Evolutionary conservation across 495 filamentous ascomycete genomes (phyloP).

Genomic region (Aspergillus sclerotiicarbonarius): DNA sequence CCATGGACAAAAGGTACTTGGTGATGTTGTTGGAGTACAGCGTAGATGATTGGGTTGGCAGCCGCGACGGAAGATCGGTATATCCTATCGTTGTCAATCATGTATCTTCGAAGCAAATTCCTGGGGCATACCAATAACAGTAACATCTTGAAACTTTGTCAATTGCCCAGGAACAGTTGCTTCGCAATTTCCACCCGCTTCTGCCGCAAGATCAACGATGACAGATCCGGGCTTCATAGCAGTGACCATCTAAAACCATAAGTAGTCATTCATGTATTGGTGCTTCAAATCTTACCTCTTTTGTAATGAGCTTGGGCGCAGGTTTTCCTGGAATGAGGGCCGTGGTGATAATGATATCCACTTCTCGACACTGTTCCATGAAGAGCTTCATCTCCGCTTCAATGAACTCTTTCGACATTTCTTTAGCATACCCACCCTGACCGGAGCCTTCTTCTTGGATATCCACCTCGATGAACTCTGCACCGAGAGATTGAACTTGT

Average conservation of each 20-base stretch:
- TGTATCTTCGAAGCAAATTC: neutral
- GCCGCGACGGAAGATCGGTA: conserved; percentile 74
- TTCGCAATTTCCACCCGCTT: conserved; percentile 79
- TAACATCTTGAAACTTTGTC: conserved; percentile 67
- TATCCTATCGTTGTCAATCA: conserved; percentile 52
- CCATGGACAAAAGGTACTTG: conserved; percentile 76
- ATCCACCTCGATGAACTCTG: conserved; percentile 81
- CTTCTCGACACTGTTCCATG: conserved; percentile 73
- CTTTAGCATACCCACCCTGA: conserved; percentile 77
- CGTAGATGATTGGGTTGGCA: conserved; percentile 78
- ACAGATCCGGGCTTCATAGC: conserved; percentile 81
- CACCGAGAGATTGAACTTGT: conserved; percentile 80
- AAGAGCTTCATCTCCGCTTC: conserved; percentile 87
- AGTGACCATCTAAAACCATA: conserved; percentile 55
- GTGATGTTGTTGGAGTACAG: conserved; percentile 86
- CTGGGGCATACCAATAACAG: conserved; percentile 62
- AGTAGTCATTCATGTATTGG: neutral
- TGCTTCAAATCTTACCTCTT: conserved; percentile 35
- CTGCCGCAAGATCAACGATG: conserved; percentile 76
- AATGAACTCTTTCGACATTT: conserved; percentile 87
- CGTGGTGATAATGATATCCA: conserved; percentile 86
- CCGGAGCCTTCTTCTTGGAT: conserved; percentile 82
- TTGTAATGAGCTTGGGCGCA: conserved; percentile 74
- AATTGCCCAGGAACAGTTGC: conserved; percentile 68
- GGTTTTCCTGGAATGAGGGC: conserved; percentile 75